Percentiles rank a stretch among this genome's conserved stretches.
phyloP scores from a whole-genome alignment of 2,329 filamentous ascomycete species.

The Fragosphaeria purpurea region DNA sequence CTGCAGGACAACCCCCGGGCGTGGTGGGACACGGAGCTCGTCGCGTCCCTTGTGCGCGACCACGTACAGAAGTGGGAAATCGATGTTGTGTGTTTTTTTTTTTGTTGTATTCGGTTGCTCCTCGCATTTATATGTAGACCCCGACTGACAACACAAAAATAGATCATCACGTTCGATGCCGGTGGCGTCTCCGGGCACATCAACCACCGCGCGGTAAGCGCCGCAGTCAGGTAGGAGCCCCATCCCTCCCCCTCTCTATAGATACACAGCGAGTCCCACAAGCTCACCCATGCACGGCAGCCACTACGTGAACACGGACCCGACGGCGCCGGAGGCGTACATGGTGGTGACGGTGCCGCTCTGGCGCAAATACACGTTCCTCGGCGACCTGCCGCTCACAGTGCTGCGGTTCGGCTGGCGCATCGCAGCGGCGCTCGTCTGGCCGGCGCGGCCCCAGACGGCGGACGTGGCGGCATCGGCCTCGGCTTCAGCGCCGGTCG shows the following conservation, averaged over 20 bases:
- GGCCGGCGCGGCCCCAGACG: background rate
- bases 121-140: background rate
- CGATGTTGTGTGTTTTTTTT: slow-evolving; percentile 1
- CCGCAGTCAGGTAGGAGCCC: background rate
- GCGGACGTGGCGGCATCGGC: background rate
- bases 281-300: too few relatives aligned
- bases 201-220: slow-evolving; percentile 6
- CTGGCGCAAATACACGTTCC: slow-evolving; percentile 5
- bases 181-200: slow-evolving; percentile 5
- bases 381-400: slow-evolving; percentile 4
- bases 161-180: slow-evolving; percentile 4
- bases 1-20: slow-evolving; percentile 2
- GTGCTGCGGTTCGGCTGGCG: slow-evolving; percentile 3
- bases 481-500: background rate
- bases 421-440: slow-evolving; percentile 1
- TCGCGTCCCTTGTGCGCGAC: slow-evolving; percentile 1
- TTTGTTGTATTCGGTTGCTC: background rate
- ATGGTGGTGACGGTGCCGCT: slow-evolving; percentile 3
- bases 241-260: too few relatives aligned
- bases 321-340: slow-evolving; percentile 2
- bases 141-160: background rate
- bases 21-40: slow-evolving; percentile 4
- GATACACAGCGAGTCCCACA: too few relatives aligned
- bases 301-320: background rate
- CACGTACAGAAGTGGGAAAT: slow-evolving; percentile 3